phyloP scores from a whole-genome alignment of 768 basidiomycete genomes.

The Krasilnikovozyma curviuscula region DNA sequence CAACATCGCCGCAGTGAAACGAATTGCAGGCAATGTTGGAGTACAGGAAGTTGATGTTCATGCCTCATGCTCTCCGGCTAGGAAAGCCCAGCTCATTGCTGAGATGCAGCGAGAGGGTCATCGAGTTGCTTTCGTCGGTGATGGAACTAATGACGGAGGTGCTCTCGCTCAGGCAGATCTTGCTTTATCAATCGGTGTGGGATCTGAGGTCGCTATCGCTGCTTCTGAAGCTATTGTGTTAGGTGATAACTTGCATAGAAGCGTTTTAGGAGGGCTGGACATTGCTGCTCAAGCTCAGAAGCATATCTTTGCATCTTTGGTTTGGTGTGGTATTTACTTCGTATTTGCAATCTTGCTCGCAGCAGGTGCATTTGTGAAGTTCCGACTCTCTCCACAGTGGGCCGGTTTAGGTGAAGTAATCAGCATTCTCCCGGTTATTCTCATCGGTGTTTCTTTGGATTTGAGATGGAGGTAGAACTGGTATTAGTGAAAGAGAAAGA shows the following conservation, averaged over 20 bases:
- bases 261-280: neutral
- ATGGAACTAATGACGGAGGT: slow-evolving; percentile 9
- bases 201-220: slow-evolving; percentile 1
- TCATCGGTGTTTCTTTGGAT: slow-evolving; percentile 20
- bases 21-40: neutral
- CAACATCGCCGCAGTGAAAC: neutral
- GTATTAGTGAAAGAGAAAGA: too few relatives aligned
- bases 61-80: neutral
- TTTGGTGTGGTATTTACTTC: neutral
- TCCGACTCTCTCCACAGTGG: slow-evolving; percentile 29
- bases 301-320: neutral
- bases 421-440: slow-evolving; percentile 30
- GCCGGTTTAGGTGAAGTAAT: slow-evolving; percentile 33
- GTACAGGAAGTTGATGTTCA: neutral
- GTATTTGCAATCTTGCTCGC: neutral
- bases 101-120: neutral
- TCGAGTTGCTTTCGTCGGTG: slow-evolving; percentile 4
- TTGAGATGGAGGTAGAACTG: neutral
- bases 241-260: neutral
- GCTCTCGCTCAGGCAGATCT: slow-evolving; percentile 8
- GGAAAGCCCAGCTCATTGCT: neutral
- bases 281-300: neutral
- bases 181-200: neutral
- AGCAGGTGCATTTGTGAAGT: slow-evolving; percentile 18
- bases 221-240: neutral